These are phyloP conservation scores for Annulohypoxylon truncatum DNA, from an alignment of 2,329 filamentous ascomycete species.

Conservation along the genomic window DNA sequence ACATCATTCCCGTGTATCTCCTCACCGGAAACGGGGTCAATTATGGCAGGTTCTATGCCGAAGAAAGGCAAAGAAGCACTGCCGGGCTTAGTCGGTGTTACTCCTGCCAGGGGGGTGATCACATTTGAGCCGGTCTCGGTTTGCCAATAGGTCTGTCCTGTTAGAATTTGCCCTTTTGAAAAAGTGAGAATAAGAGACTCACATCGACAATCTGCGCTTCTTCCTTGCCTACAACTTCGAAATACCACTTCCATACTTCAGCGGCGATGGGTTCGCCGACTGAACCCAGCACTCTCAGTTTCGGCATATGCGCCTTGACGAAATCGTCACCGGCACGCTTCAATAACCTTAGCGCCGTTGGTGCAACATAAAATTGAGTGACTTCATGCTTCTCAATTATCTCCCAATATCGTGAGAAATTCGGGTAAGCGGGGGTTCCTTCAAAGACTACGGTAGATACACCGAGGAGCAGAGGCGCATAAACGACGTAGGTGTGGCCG, in stretches of 20 bases:
- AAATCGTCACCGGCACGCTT: slow-evolving; percentile 96
- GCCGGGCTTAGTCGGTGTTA: slow-evolving; percentile 96
- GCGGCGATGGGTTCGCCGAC: slow-evolving; percentile 98
- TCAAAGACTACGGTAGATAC: slow-evolving; percentile 97
- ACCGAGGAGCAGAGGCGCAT: slow-evolving; percentile 91
- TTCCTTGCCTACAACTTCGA: slow-evolving; percentile 92
- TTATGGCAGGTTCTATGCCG: slow-evolving; percentile 96
- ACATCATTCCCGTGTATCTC: slow-evolving; percentile 97
- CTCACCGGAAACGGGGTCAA: slow-evolving; percentile 93
- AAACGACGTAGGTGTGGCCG: slow-evolving; percentile 97
- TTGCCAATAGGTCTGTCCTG: slow-evolving; percentile 94
- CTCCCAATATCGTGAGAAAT: slow-evolving; percentile 99
- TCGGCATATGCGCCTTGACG: slow-evolving; percentile 89
- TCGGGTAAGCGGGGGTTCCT: slow-evolving; percentile 95
- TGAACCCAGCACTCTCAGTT: slow-evolving; percentile 89
- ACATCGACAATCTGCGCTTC: slow-evolving; percentile 95
- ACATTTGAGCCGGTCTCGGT: slow-evolving; percentile 98
- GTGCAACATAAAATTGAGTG: slow-evolving; percentile 98
- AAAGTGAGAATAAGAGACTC: slow-evolving; percentile 58
- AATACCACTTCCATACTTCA: slow-evolving; percentile 99
- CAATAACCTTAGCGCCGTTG: slow-evolving; percentile 89
- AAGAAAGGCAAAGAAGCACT: slow-evolving; percentile 98
- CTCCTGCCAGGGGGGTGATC: slow-evolving; percentile 90
- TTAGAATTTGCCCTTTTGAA: slow-evolving; percentile 24
- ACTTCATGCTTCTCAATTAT: slow-evolving; percentile 95